Percentiles rank a stretch among this genome's conserved stretches.
Conservation (phyloP, 1,284 basidiomycete genomes). For the Porogramme epimiltina region DNA sequence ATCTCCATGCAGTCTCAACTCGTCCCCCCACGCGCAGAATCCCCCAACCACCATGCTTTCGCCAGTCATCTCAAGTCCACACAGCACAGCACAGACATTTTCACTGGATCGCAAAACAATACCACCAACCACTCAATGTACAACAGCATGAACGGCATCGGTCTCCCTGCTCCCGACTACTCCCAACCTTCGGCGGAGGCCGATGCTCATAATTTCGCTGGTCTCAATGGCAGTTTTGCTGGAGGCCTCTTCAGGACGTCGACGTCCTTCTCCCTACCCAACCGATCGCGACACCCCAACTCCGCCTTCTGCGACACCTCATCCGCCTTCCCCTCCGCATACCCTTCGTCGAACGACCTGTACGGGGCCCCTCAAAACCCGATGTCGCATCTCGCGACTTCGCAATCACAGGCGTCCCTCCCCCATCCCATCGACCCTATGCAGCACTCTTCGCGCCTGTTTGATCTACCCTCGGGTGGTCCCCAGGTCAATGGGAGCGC, state of each 20-base stretch:
- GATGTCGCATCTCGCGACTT: constrained; percentile 20
- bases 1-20: constrained; percentile 48
- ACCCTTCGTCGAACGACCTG: constrained; percentile 28
- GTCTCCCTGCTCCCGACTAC: constrained; percentile 40
- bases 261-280: constrained; percentile 37
- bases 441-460: constrained; percentile 27
- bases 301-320: constrained; percentile 36
- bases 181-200: constrained; percentile 34
- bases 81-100: constrained; percentile 37
- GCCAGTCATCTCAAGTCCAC: constrained; percentile 36
- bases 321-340: constrained; percentile 27
- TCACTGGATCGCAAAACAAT: constrained; percentile 29
- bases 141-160: constrained; percentile 44
- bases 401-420: constrained; percentile 18
- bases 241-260: constrained; percentile 35
- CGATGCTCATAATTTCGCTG: constrained; percentile 42
- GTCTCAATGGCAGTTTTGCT: constrained; percentile 41
- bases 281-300: constrained; percentile 34
- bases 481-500: constrained; percentile 23
- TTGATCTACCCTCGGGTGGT: constrained; percentile 28
- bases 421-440: constrained; percentile 30
- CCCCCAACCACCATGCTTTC: constrained; percentile 42
- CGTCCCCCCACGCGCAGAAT: constrained; percentile 47
- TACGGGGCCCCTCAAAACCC: constrained; percentile 28
- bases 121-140: constrained; percentile 44